These are phyloP conservation scores for Trichoderma sp. DNA, from an alignment of 2,329 filamentous ascomycete genomes.

Conservation along the genomic window DNA sequence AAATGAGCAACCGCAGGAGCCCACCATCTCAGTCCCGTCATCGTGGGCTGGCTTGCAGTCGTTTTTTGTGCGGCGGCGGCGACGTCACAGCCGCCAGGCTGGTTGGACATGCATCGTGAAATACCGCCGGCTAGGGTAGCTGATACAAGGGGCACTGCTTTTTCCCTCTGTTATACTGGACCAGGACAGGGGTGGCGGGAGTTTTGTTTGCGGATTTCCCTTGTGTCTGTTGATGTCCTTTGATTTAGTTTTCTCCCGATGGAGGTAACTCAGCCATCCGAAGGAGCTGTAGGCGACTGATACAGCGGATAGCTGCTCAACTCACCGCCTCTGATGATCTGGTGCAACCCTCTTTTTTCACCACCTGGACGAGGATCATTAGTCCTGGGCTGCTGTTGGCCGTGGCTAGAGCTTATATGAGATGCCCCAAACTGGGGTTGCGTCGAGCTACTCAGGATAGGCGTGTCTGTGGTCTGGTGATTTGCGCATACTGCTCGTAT, in stretches of 20 bases:
- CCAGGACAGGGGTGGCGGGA: not conserved
- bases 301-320: slow-evolving; percentile 22
- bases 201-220: not conserved
- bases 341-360: slow-evolving; percentile 3
- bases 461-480: slow-evolving; percentile 20
- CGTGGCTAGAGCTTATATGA: slow-evolving; percentile 12
- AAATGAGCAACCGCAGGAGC: slow-evolving; percentile 38
- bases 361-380: not conserved
- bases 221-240: not conserved
- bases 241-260: slow-evolving; percentile 4
- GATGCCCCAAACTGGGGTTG: not conserved
- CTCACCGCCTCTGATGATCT: slow-evolving; percentile 23
- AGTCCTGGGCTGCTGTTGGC: slow-evolving; percentile 3
- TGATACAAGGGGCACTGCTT: not conserved
- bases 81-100: slow-evolving; percentile 29
- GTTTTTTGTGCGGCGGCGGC: slow-evolving; percentile 27
- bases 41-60: slow-evolving; percentile 31
- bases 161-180: not conserved
- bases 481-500: slow-evolving; percentile 21
- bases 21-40: slow-evolving; percentile 38
- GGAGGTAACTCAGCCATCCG: slow-evolving; percentile 2
- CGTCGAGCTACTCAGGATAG: not conserved
- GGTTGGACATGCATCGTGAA: slow-evolving; percentile 8
- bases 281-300: not conserved
- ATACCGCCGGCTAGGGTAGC: slow-evolving; percentile 14